Evolutionary conservation across 768 basidiomycete genomes (phyloP), one percentile per base, ranked within the genome.

Genomic region (Tricholoma matsutake): DNA sequence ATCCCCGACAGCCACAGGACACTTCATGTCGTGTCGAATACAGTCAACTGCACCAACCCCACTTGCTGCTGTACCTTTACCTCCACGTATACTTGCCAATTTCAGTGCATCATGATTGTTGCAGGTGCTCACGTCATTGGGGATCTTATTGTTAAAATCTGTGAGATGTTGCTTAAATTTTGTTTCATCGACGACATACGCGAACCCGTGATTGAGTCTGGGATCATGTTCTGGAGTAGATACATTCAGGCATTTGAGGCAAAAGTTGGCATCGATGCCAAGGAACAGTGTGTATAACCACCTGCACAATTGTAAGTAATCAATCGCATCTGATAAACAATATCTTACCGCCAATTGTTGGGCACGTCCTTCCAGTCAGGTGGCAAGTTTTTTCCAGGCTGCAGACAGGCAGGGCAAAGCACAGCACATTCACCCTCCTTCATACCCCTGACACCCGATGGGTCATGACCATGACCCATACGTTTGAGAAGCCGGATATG

Each of bases 321-420:
- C 14, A 6, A 35, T 29, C 4, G 32, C 31, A 20, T 18, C 60
- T 32, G 32, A 51, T 63, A 34, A 2, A n/a, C 6, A 16, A 41
- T 32, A 32, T 37, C 54, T 22, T 39, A 43, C 55, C n/a, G 22
- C 29, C 18, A 13, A 28, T 31, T 37, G 8, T 61, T 54, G 4
- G 64, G 61, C 1, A 35, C 63, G 11, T 49, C 16, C 14, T 59
- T 35, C 73, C 69, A 72, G 10, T 63, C 63, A 4, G 22, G 28
- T 4, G 65, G 69, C 11, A 73, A 32, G 56, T 74, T 73, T 22
- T 62, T 68, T n/a, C n/a, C n/a, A n/a, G n/a, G n/a, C n/a, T n/a
- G n/a, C n/a, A n/a, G n/a, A n/a, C n/a, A n/a, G n/a, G 67, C 67
- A 9, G 68, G 69, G 51, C 73, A 74, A 28, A 64, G n/a, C 4